Evolutionary conservation across 352 stramenopile genomes (phyloP), one percentile per base, ranked within the genome.

Genomic region (Saprolegnia diclina): DNA sequence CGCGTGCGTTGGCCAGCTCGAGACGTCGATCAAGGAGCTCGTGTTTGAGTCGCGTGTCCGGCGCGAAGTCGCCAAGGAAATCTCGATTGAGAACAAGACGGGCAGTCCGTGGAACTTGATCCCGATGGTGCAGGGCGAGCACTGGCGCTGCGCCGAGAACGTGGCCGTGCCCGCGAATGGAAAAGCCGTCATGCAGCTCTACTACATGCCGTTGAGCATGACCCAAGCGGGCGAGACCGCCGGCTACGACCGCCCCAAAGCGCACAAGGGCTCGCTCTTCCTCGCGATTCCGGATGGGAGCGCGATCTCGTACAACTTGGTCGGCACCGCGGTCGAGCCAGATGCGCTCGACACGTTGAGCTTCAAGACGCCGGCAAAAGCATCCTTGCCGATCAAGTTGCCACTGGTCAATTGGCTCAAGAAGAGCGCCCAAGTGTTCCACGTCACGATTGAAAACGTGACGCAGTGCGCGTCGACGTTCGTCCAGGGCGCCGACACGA

Each of bases 341-440:
- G 68, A 80, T 18, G 56, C 71, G 0, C 71, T 81, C 48, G 76
- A 72, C 7, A 57, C 66, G 1, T 71, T 94, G 0, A 56, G 67
- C 0, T 56, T 92, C 22, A 81, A 77, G 5, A 88, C 82, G 10
- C 70, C 85, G 0, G 91, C 91, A 11, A 97, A 97, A 73, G 90
- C 90, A 56, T 80, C 78, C 16, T 40, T 91, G 9, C 40, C 77
- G 0, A 83, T 97, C 22, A 74, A 78, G 10, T 75, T 97, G 4
- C 75, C 80, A 0, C 71, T 97, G 19, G 86, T 82, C 29, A 97
- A 98, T 72, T 98, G 92, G 92, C 72, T 96, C n/a, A 85, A 85
- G 56, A 71, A 66, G 4, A 57, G 32, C 2, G 32, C 88, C 2
- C 91, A 97, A 73, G 76, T 74, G 4, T 96, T 96, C 55, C 65